These are phyloP conservation scores for Calvatia gigantea DNA, from an alignment of 768 basidiomycete species.

Conservation along the genomic window DNA sequence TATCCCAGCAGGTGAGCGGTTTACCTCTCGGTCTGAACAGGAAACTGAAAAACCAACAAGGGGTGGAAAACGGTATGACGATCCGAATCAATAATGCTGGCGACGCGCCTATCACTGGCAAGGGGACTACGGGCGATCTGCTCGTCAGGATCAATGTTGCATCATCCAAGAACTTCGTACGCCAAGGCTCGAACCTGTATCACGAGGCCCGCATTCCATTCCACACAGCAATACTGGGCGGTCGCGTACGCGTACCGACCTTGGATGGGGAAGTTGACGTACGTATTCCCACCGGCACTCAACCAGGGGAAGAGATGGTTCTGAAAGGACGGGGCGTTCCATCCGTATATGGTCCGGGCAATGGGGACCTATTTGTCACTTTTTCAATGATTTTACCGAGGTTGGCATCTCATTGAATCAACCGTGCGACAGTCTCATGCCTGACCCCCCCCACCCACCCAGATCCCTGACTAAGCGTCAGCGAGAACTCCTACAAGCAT, in stretches of 20 bases:
- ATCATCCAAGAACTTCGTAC: slow-evolving; percentile 77
- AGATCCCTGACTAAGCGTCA: slow-evolving; percentile 85
- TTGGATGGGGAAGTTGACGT: slow-evolving; percentile 96
- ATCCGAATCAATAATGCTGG: slow-evolving; percentile 78
- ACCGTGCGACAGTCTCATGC: slow-evolving; percentile 3
- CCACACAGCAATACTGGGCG: slow-evolving; percentile 90
- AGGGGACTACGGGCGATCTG: slow-evolving; percentile 80
- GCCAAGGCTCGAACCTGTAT: slow-evolving; percentile 90
- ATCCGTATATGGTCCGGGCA: slow-evolving; percentile 52
- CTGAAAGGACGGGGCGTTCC: slow-evolving; percentile 83
- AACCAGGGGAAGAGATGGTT: slow-evolving; percentile 97
- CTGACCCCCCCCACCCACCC: slow-evolving; percentile 13
- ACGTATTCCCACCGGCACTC: slow-evolving; percentile 87
- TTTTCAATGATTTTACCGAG: slow-evolving; percentile 89
- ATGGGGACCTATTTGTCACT: slow-evolving; percentile 85
- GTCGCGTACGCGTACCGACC: slow-evolving; percentile 88
- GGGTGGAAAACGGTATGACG: slow-evolving; percentile 94
- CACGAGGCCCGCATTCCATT: slow-evolving; percentile 89
- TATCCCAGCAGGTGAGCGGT: slow-evolving; percentile 75
- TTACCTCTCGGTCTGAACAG: slow-evolving; percentile 4
- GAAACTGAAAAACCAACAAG: slow-evolving; percentile 32
- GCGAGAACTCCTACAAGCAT: slow-evolving; percentile 83
- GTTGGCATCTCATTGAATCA: slow-evolving; percentile 39
- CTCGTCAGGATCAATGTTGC: slow-evolving; percentile 83
- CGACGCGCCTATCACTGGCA: slow-evolving; percentile 78